These are phyloP conservation scores for Colletotrichum horii DNA, from an alignment of 2,329 filamentous ascomycete species.

Conservation along the genomic window DNA sequence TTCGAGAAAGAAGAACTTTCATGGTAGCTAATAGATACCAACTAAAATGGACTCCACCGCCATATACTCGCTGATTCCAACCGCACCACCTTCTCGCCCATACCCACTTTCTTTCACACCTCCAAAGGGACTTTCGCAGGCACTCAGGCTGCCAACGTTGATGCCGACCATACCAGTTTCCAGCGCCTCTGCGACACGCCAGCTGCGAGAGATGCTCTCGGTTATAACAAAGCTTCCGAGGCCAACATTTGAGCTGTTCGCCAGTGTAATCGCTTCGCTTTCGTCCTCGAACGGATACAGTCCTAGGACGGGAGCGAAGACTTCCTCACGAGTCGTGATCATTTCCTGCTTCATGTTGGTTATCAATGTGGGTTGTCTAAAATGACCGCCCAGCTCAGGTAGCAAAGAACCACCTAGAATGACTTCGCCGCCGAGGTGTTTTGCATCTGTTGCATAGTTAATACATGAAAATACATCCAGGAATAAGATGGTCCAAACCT, in stretches of 20 bases:
- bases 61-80: constrained; percentile 10
- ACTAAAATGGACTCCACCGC: constrained; percentile 2
- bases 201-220: constrained; percentile 38
- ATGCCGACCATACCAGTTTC: constrained; percentile 73
- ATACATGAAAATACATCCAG: too few relatives aligned
- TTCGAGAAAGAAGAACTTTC: too few relatives aligned
- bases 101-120: constrained; percentile 38
- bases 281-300: constrained; percentile 38
- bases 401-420: background rate
- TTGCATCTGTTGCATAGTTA: too few relatives aligned
- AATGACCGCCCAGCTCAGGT: constrained; percentile 55
- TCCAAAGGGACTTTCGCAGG: constrained; percentile 34
- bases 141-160: constrained; percentile 44
- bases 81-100: constrained; percentile 28
- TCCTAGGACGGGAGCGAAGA: constrained; percentile 34
- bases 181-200: constrained; percentile 55
- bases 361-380: constrained; percentile 74
- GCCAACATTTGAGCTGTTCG: constrained; percentile 45
- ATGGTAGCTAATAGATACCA: too few relatives aligned
- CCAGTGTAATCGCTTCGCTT: constrained; percentile 40
- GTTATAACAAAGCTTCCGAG: constrained; percentile 40
- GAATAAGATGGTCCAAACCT: too few relatives aligned
- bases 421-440: too few relatives aligned
- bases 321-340: constrained; percentile 34
- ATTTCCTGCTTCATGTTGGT: constrained; percentile 50